Evolutionary conservation across 2,329 filamentous ascomycete species (phyloP).

Genomic region (Botrytis porri): DNA sequence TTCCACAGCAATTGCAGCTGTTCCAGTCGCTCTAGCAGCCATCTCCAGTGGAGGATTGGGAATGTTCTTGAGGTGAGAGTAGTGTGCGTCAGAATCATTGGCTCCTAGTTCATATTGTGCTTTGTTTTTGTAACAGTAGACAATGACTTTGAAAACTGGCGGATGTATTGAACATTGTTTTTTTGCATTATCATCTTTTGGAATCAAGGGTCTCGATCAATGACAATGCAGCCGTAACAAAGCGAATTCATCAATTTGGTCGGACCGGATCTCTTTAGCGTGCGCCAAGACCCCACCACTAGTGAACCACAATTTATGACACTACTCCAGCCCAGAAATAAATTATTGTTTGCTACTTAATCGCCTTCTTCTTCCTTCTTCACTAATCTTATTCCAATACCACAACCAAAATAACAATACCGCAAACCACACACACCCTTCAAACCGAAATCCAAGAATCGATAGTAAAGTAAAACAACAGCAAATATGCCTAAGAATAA

Average conservation of each 20-base stretch:
- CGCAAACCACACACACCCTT: background rate
- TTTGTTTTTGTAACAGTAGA: background rate
- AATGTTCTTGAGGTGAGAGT: background rate
- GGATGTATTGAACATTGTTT: background rate
- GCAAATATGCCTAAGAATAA: constrained; percentile 95
- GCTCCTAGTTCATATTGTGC: background rate
- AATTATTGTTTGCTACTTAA: background rate
- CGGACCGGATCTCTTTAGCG: background rate
- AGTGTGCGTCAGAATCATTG: background rate
- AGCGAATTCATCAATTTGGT: background rate
- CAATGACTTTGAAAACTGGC: background rate
- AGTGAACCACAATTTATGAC: constrained; percentile 2
- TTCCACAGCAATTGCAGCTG: background rate
- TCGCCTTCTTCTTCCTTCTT: background rate
- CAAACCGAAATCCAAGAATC: constrained; percentile 1
- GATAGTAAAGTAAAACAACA: constrained; percentile 20
- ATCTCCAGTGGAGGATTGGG: background rate
- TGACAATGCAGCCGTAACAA: background rate
- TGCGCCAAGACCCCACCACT: background rate
- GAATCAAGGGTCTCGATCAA: background rate
- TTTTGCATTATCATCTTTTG: background rate
- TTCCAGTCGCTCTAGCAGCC: constrained; percentile 3
- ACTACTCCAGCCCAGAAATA: constrained; percentile 4
- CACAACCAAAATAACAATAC: background rate
- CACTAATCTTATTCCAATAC: background rate